These are phyloP conservation scores for Penicillium frequentans DNA, from an alignment of 2,329 filamentous ascomycete genomes.

Conservation along the genomic window DNA sequence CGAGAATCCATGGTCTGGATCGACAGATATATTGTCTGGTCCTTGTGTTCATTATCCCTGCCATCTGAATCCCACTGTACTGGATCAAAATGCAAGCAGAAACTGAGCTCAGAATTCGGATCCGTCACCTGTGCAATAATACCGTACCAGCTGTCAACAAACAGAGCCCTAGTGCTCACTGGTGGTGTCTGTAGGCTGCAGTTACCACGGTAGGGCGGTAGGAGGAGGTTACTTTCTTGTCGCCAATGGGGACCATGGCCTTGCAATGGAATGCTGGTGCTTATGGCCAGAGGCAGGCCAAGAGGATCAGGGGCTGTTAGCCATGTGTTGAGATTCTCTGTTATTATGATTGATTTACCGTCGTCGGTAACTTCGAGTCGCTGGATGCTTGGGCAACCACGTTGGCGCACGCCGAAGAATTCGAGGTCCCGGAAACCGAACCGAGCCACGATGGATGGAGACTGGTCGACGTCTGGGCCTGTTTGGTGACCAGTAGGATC, in stretches of 20 bases:
- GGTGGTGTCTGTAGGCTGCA: constrained; percentile 36
- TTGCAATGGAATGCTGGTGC: constrained; percentile 56
- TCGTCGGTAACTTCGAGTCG: constrained; percentile 53
- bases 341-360: constrained; percentile 51
- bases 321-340: constrained; percentile 57
- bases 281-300: constrained; percentile 16
- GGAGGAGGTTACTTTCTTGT: constrained; percentile 44
- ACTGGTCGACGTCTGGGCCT: constrained; percentile 32
- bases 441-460: constrained; percentile 49
- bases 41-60: constrained; percentile 10
- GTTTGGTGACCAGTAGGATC: constrained; percentile 46
- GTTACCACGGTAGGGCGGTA: constrained; percentile 50
- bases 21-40: constrained; percentile 27
- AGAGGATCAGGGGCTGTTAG: constrained; percentile 39
- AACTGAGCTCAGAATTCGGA: constrained; percentile 30
- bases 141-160: constrained; percentile 31
- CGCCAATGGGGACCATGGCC: constrained; percentile 53
- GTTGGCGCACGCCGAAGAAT: constrained; percentile 56
- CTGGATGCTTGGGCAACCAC: constrained; percentile 52
- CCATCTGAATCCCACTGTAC: constrained; percentile 14
- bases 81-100: constrained; percentile 37
- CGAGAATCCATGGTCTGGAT: constrained; percentile 27
- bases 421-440: constrained; percentile 55
- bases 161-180: constrained; percentile 2
- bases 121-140: constrained; percentile 40